Evolutionary conservation across 495 filamentous ascomycete genomes (phyloP).

Genomic region (Aspergillus nanangensis): DNA sequence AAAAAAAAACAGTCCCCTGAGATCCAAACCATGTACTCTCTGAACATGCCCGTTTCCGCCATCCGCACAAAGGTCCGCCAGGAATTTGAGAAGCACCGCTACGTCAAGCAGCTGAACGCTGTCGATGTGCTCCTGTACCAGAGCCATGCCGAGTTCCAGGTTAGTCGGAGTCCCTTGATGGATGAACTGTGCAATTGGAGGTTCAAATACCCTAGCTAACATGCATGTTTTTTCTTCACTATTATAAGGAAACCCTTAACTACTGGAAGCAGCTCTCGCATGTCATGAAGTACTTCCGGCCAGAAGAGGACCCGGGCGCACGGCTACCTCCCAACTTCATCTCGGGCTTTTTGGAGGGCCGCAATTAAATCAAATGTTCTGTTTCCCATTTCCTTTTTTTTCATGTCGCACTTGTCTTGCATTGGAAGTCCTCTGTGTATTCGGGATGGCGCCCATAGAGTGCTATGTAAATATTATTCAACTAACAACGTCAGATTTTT

Average conservation of each 20-base stretch:
- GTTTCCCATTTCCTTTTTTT: constrained; percentile 14
- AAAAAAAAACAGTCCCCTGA: constrained; percentile 70
- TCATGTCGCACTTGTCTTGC: constrained; percentile 15
- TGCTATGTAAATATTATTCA: constrained; percentile 43
- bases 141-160: constrained; percentile 87
- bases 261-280: constrained; percentile 98
- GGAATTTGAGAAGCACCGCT: constrained; percentile 95
- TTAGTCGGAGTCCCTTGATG: constrained; percentile 12
- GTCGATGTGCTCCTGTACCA: constrained; percentile 86
- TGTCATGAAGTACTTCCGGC: constrained; percentile 93
- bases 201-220: too few relatives aligned
- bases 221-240: too few relatives aligned
- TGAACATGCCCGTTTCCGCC: constrained; percentile 80
- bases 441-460: constrained; percentile 20
- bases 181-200: neutral
- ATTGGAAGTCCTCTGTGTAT: constrained; percentile 13
- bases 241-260: constrained; percentile 99
- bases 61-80: constrained; percentile 93
- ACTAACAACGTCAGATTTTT: constrained; percentile 24
- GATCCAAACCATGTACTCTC: constrained; percentile 91
- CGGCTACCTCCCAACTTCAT: constrained; percentile 84
- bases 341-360: constrained; percentile 80
- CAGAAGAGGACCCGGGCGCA: constrained; percentile 77
- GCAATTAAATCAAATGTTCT: constrained; percentile 32
- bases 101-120: constrained; percentile 79